phyloP scores from a whole-genome alignment of 805 yeast genomes.

The Wickerhamomyces strasburgensis region DNA sequence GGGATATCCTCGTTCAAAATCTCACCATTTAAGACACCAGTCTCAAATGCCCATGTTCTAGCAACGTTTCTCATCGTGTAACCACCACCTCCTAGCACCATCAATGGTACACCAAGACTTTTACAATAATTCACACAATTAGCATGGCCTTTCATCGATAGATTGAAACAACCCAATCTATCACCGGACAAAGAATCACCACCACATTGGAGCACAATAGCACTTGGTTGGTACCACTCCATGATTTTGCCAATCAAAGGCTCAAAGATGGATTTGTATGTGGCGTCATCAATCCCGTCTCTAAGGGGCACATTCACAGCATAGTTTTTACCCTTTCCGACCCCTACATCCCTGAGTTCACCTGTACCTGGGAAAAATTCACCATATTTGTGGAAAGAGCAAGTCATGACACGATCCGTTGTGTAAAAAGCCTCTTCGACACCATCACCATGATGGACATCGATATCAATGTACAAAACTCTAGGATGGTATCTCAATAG shows the following conservation, averaged over 20 bases:
- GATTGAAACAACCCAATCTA: slow-evolving; percentile 90
- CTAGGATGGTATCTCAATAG: slow-evolving; percentile 78
- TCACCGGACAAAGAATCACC: slow-evolving; percentile 97
- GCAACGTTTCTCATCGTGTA: slow-evolving; percentile 97
- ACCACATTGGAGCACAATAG: slow-evolving; percentile 96
- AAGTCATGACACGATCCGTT: slow-evolving; percentile 87
- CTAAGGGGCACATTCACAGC: slow-evolving; percentile 81
- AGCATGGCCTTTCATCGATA: slow-evolving; percentile 92
- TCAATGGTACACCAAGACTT: slow-evolving; percentile 79
- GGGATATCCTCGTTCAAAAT: slow-evolving; percentile 63
- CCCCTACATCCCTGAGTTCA: slow-evolving; percentile 76
- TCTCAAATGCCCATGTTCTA: slow-evolving; percentile 90
- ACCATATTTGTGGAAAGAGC: slow-evolving; percentile 88
- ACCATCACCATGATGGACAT: slow-evolving; percentile 93
- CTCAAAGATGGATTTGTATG: slow-evolving; percentile 75
- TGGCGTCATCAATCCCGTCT: slow-evolving; percentile 90
- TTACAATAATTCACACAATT: slow-evolving; percentile 89
- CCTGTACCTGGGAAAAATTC: slow-evolving; percentile 95
- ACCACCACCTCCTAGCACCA: slow-evolving; percentile 98
- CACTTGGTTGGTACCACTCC: slow-evolving; percentile 92
- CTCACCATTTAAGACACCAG: slow-evolving; percentile 80
- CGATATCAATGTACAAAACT: slow-evolving; percentile 83
- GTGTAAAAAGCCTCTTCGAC: slow-evolving; percentile 93
- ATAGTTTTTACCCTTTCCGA: slow-evolving; percentile 78
- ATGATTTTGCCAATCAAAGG: slow-evolving; percentile 75